These are phyloP conservation scores for Calycina marina DNA, from an alignment of 2,329 filamentous ascomycete species.

Conservation along the genomic window DNA sequence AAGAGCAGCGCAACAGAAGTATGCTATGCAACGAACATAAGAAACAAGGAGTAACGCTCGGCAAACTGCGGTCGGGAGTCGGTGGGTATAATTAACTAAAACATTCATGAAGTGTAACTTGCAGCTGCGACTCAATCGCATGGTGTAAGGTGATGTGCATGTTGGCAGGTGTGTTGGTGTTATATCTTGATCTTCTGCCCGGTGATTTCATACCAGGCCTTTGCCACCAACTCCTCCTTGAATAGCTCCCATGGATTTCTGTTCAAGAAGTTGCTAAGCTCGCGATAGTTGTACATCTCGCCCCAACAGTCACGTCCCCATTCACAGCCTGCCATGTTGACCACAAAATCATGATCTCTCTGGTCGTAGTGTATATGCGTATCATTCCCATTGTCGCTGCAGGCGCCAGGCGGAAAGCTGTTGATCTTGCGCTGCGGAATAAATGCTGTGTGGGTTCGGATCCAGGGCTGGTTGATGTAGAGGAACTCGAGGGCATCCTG, in stretches of 20 bases:
- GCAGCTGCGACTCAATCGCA: neutral
- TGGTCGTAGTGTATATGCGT: constrained; percentile 73
- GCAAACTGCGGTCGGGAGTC: too few relatives aligned
- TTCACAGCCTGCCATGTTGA: constrained; percentile 97
- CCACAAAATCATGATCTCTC: constrained; percentile 76
- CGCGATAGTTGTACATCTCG: constrained; percentile 91
- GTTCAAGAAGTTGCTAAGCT: constrained; percentile 83
- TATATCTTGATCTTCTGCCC: constrained; percentile 29
- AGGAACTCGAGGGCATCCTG: constrained; percentile 90
- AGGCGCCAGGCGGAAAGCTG: constrained; percentile 83
- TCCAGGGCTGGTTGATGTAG: constrained; percentile 84
- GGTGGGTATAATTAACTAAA: too few relatives aligned
- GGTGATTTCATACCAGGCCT: constrained; percentile 48
- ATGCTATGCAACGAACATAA: too few relatives aligned
- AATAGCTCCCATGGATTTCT: constrained; percentile 66
- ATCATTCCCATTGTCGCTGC: constrained; percentile 62
- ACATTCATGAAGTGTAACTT: neutral
- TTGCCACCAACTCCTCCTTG: constrained; percentile 49
- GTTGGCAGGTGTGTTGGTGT: too few relatives aligned
- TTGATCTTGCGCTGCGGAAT: constrained; percentile 86
- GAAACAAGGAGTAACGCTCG: too few relatives aligned
- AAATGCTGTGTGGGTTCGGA: constrained; percentile 77
- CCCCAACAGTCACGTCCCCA: constrained; percentile 96
- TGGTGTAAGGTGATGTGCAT: neutral
- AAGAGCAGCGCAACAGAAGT: too few relatives aligned